Conservation (phyloP, 2,329 filamentous ascomycete species). For the Mariannaea sp. region DNA sequence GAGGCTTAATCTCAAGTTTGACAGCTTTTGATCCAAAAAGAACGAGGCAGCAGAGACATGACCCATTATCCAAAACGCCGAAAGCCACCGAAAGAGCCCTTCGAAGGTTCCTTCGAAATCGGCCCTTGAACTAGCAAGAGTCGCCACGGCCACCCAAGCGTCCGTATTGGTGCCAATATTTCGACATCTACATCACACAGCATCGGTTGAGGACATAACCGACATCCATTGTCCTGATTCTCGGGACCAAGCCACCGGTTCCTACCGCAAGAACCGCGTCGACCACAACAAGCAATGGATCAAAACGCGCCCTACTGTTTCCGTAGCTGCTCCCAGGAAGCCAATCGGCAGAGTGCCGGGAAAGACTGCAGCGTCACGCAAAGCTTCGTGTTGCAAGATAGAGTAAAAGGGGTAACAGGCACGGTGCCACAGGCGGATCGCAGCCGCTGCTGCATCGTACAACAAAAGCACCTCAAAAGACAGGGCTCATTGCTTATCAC, state of each 20-base stretch:
- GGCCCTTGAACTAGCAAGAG: no score
- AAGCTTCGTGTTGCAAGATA: background rate
- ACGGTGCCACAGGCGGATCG: slow-evolving; percentile 2
- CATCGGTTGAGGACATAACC: background rate
- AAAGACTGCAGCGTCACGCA: background rate
- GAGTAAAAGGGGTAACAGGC: background rate
- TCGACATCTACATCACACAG: background rate
- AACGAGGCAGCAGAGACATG: no score
- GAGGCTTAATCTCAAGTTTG: background rate
- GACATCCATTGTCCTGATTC: background rate
- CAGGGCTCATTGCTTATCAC: no score
- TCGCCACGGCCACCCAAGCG: background rate
- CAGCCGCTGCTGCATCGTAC: slow-evolving; percentile 6
- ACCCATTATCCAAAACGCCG: no score
- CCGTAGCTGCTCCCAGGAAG: background rate
- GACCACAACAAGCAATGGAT: slow-evolving; percentile 5
- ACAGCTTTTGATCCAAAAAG: slow-evolving; percentile 1
- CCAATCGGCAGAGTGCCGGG: slow-evolving; percentile 15
- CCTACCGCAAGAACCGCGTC: background rate
- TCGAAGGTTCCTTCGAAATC: slow-evolving; percentile 4
- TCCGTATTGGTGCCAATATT: background rate
- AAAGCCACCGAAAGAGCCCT: no score
- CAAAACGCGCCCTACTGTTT: background rate
- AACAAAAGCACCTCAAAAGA: no score
- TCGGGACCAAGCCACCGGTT: background rate